Evolutionary conservation across 73 alveolate species (phyloP).

Genomic region (Symbiodinium pilosum): DNA sequence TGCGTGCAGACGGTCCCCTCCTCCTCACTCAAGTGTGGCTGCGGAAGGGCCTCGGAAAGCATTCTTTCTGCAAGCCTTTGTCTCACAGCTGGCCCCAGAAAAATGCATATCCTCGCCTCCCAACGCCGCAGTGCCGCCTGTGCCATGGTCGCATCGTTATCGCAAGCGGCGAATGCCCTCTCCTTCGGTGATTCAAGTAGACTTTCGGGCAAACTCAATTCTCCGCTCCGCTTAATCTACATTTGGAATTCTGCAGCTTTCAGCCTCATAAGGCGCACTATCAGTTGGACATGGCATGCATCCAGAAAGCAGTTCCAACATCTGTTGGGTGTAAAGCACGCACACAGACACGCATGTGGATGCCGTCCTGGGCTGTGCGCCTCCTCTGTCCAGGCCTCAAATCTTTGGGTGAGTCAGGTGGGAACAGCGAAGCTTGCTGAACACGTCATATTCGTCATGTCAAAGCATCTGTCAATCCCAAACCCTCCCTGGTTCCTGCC

Average conservation of each 20-base stretch:
- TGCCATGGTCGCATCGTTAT: slow-evolving; percentile 53
- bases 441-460: neutral
- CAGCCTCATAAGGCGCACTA: no score
- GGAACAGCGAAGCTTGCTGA: neutral
- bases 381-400: neutral
- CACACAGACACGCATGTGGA: neutral
- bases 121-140: slow-evolving; percentile 80
- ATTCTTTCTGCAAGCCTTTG: no score
- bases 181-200: no score
- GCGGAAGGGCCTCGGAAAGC: slow-evolving; percentile 59
- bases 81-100: no score
- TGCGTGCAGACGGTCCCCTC: neutral
- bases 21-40: slow-evolving; percentile 52
- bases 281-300: no score
- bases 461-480: neutral
- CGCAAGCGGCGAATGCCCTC: slow-evolving; percentile 60
- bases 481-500: neutral
- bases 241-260: no score
- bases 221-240: no score
- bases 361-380: slow-evolving; percentile 1
- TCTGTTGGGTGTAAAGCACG: neutral
- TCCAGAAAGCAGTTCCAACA: no score
- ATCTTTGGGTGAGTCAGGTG: neutral
- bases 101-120: slow-evolving; percentile 78
- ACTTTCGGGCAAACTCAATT: no score